Conservation (phyloP, 1,139 yeast genomes). For the Suhomyces terraborum region DNA sequence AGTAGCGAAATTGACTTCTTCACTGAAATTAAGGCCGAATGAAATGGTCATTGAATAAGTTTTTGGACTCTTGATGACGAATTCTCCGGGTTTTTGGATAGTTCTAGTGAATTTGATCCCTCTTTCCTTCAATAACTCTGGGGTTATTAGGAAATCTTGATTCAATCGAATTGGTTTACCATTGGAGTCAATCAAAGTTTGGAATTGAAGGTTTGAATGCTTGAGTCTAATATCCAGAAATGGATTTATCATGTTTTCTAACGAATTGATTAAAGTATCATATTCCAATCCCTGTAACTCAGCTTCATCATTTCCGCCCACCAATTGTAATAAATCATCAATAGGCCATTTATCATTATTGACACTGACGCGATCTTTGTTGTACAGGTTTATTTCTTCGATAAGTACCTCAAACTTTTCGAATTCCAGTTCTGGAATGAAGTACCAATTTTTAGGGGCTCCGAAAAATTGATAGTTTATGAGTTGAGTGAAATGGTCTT, state of each 20-base stretch:
- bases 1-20: conserved; percentile 59
- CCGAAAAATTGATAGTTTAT: conserved; percentile 73
- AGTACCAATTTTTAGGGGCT: conserved; percentile 74
- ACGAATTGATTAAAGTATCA: conserved; percentile 30
- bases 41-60: conserved; percentile 53
- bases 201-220: conserved; percentile 30
- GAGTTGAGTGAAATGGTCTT: conserved; percentile 72
- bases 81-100: conserved; percentile 62
- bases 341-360: conserved; percentile 28
- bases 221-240: conserved; percentile 27
- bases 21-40: conserved; percentile 56
- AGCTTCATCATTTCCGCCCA: conserved; percentile 15
- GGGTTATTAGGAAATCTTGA: conserved; percentile 50
- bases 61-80: conserved; percentile 57
- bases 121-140: conserved; percentile 44
- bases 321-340: conserved; percentile 21
- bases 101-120: conserved; percentile 52
- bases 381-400: conserved; percentile 19
- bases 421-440: conserved; percentile 70
- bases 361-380: conserved; percentile 24
- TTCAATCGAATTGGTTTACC: conserved; percentile 23
- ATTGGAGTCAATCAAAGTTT: conserved; percentile 25
- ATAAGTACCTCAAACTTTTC: conserved; percentile 58
- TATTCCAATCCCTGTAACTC: conserved; percentile 19
- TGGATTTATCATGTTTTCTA: conserved; percentile 36